phyloP scores from a whole-genome alignment of 495 filamentous ascomycete species.

The Penicillium psychrofluorescens region DNA sequence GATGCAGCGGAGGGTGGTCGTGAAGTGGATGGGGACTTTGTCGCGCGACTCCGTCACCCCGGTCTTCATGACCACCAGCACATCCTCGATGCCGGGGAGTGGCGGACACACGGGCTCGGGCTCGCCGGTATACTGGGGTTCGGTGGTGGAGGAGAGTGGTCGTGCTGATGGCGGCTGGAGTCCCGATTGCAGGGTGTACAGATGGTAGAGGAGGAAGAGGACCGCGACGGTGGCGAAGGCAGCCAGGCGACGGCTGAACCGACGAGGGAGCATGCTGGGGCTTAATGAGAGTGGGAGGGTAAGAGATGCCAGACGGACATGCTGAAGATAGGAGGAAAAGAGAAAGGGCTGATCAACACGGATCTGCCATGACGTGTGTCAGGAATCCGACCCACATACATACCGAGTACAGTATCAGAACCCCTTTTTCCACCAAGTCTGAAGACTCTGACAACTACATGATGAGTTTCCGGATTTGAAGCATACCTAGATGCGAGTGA shows the following conservation, averaged over 20 bases:
- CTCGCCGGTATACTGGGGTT: conserved; percentile 5
- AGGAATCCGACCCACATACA: too few relatives aligned
- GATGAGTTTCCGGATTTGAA: too few relatives aligned
- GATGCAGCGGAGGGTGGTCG: conserved; percentile 44
- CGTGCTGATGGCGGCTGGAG: conserved; percentile 1
- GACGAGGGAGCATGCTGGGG: conserved; percentile 24
- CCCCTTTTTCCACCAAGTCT: too few relatives aligned
- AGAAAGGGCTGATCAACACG: too few relatives aligned
- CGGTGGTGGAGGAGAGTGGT: conserved; percentile 1
- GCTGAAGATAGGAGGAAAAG: too few relatives aligned
- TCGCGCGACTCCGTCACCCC: conserved; percentile 37
- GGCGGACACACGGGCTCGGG: conserved; percentile 24
- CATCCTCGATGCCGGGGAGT: conserved; percentile 35
- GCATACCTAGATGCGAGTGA: too few relatives aligned
- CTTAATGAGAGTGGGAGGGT: background rate
- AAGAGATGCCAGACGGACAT: background rate
- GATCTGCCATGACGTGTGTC: too few relatives aligned
- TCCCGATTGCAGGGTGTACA: conserved; percentile 18
- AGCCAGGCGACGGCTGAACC: conserved; percentile 22
- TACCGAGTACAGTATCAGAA: too few relatives aligned
- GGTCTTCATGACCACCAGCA: conserved; percentile 41
- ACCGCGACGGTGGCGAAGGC: conserved; percentile 18
- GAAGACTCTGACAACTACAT: too few relatives aligned
- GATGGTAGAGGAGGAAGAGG: conserved; percentile 27
- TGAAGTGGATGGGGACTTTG: conserved; percentile 42